Evolutionary conservation across 441 rosid species (phyloP), one percentile per base, ranked within the genome.

Genomic region (Isatis lusitanica): DNA sequence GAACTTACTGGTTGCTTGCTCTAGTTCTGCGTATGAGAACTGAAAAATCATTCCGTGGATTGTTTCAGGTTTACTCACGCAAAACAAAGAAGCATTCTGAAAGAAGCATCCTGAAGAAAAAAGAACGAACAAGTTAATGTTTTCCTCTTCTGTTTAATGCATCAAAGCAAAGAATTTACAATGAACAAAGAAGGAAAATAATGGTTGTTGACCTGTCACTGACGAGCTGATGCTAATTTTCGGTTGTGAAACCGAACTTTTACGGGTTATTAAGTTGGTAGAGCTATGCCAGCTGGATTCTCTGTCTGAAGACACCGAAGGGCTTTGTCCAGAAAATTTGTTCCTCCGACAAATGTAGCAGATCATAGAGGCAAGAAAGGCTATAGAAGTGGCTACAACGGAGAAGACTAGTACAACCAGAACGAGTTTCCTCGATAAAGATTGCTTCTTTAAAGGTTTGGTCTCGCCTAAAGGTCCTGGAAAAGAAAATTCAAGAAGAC

Each of bases 271-370:
- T 66, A 94, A 86, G 86, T 89, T 86, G 36, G 92, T 76, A 68
- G 87, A 86, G 79, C 99, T 94, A 26, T 81, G 84, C 91, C 80
- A 90, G 71, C 98, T 91, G 5, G 87, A 78, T 70, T 87, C 96
- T 77, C 78, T 88, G 76, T 89, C 97, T 5, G 92, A 84, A 33
- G 86, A 83, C 70, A 85, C 85, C 30, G 76, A 64, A 46, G 93
- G 81, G 10, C 68, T 68, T 71, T 68, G 86, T 67, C 79, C 70
- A 57, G 63, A 78, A 71, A 75, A 69, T 62, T 78, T 87, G 31
- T 78, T 89, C 79, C 78, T 89, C 62, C 82, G 79, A 68, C 58
- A 82, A 52, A 94, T 16, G 66, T 85, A 90, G 79, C 85, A 92
- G 50, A 75, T 68, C 74, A 84, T 58, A 13, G 92, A 91, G 71